Base-by-base conservation (phyloP, 2,329 filamentous ascomycete genomes). In the Phyllosticta paracitricarpa region DNA sequence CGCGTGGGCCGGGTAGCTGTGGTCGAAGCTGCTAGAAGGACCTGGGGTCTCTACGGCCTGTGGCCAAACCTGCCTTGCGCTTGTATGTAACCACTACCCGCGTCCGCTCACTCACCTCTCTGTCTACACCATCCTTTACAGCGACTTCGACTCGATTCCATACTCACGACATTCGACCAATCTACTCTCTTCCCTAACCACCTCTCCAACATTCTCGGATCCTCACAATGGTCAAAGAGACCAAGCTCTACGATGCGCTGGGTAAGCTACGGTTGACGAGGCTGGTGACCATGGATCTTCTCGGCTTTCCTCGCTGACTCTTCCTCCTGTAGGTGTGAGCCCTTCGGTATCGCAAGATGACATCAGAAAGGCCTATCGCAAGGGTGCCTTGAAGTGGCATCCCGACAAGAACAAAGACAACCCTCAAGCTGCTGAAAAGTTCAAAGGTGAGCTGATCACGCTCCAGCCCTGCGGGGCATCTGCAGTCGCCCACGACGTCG, bases 321-420 rank as follows among this genome's bases (percentile, higher is more conserved):
- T 26, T 12, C 30, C 22, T 2, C 51, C 22, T 22, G 57, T 58
- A 76, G 74, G 82, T 72, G 80, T 97, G 76, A 88, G 89, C 74
- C 84, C 93, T 48, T 84, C 86, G 63, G 91, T 92, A 25, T 82
- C 85, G 25, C 90, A 95, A 76, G 93, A 97, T 72, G 93, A 97
- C 66, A 96, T 99, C 74, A 97, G 97, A 75, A 99, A 97, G 75
- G 94, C 86, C 62, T 96, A 96, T 76, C 84, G 89, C 65, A 96
- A 96, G 81, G 83, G 87, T 61, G 93, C 93, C 60, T 77, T 97
- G 73, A 95, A 92, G 78, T 92, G 86, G 77, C 94, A 99, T 72
- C 94, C 94, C 6, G 94, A 99, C 81, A 99, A 97, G 82, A 99
- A 97, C 82, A 92, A 92, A 76, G 87, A 96, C 77, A 91, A 93